phyloP scores from a whole-genome alignment of 768 basidiomycete genomes.

The Leccinum variicolor region DNA sequence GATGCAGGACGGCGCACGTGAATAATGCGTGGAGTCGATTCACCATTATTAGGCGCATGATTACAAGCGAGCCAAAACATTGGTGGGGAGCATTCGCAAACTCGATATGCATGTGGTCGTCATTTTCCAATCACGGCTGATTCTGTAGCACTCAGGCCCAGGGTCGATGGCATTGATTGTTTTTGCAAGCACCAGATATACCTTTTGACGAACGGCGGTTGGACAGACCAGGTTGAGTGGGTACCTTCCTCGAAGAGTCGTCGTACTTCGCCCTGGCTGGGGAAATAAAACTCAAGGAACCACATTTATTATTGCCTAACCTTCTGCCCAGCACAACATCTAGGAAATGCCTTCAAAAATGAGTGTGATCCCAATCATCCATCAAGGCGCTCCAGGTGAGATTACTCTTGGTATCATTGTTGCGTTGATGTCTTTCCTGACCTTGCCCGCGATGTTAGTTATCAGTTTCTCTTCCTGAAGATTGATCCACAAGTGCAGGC shows the following conservation, averaged over 20 bases:
- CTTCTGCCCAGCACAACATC: not conserved
- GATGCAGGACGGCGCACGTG: not conserved
- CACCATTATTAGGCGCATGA: not conserved
- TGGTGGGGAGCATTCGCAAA: no score
- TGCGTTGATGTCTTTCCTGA: not conserved
- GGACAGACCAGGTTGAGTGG: no score
- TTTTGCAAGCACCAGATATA: no score
- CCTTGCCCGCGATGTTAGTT: no score
- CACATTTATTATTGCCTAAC: not conserved
- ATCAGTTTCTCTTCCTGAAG: no score
- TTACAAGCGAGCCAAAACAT: not conserved
- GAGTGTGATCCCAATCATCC: slow-evolving; percentile 11
- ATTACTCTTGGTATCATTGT: no score
- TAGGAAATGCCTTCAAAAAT: slow-evolving; percentile 2
- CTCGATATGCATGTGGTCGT: not conserved
- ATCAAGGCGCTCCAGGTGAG: slow-evolving; percentile 18
- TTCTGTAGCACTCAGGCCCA: not conserved
- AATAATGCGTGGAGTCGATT: not conserved
- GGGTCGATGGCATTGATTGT: no score
- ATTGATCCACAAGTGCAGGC: slow-evolving; percentile 19
- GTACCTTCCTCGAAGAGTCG: not conserved
- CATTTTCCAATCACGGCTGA: not conserved
- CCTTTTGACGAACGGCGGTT: no score
- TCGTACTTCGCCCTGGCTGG: not conserved
- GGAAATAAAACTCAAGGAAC: not conserved